phyloP scores from a whole-genome alignment of 2,329 filamentous ascomycete species.

The Penicillium concentricum region DNA sequence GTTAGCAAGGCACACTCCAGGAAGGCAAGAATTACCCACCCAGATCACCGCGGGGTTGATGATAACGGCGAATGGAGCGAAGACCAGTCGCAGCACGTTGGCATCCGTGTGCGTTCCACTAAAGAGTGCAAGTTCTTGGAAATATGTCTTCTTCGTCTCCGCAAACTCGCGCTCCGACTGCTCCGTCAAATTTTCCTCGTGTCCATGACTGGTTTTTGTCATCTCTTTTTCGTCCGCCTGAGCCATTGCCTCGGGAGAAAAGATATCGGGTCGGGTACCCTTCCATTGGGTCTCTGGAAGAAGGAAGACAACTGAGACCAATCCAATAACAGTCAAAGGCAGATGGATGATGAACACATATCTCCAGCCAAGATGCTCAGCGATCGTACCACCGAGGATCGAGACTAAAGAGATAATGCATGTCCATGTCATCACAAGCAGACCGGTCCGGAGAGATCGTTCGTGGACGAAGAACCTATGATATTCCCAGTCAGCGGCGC shows the following conservation, averaged over 20 bases:
- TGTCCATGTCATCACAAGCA: background rate
- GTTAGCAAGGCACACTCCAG: background rate
- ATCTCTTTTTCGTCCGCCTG: background rate
- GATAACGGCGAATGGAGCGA: background rate
- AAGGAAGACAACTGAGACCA: background rate
- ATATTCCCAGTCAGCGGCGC: background rate
- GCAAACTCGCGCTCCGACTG: background rate
- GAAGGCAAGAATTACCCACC: background rate
- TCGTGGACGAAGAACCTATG: background rate
- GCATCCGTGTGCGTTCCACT: background rate
- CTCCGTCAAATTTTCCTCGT: background rate
- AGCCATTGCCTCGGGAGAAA: background rate
- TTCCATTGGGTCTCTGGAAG: background rate
- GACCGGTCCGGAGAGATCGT: background rate
- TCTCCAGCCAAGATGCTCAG: background rate
- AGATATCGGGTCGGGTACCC: background rate
- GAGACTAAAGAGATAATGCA: background rate
- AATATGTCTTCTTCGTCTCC: background rate
- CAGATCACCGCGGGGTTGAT: background rate
- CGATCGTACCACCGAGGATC: background rate
- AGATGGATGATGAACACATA: conserved; percentile 3
- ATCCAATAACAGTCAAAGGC: background rate
- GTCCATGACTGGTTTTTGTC: background rate
- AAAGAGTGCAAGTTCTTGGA: background rate
- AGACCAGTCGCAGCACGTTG: background rate